Evolutionary conservation across 768 basidiomycete species (phyloP), one percentile per base, ranked within the genome.

Genomic region (Pleurotus djamor): DNA sequence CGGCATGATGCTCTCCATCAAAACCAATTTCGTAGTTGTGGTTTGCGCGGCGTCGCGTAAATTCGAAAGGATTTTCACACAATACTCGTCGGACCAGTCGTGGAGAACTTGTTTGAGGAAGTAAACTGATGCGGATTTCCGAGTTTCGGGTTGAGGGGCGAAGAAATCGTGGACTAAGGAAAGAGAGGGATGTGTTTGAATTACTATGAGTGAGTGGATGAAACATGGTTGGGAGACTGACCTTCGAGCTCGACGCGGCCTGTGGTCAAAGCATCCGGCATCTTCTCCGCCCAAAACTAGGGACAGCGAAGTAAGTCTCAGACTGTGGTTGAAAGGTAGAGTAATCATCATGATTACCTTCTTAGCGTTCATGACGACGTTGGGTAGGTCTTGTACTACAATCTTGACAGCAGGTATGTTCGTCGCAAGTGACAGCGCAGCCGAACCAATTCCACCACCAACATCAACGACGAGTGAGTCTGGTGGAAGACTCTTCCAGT

Each of bases 41-140:
- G 51, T 57, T n/a, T n/a, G n/a, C 0, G 79, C 76, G 1, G 74
- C 78, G 4, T 60, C 68, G 38, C 76, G 68, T 8, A 81, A 67
- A 4, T 73, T 65, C 4, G 59, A 60, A 12, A 82, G 68, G 60
- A 81, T 76, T 37, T 72, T 73, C 44, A 67, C 52, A n/a, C 66
- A 67, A 59, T 71, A 71, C 41, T 64, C 68, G 63, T 87, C 83
- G 0, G 85, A 79, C 86, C 87, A 88, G 65, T 88, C 85, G 61
- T 88, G 87, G 48, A 85, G 73, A 47, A 87, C 78, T 8, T 81
- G 79, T 47, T 85, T 79, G 16, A 88, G 66, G 9, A 88, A 64
- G 67, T 83, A 88, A 14, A 87, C 78, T 16, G 67, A 60, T 0
- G 81, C 79, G 68, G 79, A 64, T 58, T 63, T 65, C 33, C 64